Base-by-base conservation (phyloP, 1,284 basidiomycete genomes). In the Pascua guehoae region DNA sequence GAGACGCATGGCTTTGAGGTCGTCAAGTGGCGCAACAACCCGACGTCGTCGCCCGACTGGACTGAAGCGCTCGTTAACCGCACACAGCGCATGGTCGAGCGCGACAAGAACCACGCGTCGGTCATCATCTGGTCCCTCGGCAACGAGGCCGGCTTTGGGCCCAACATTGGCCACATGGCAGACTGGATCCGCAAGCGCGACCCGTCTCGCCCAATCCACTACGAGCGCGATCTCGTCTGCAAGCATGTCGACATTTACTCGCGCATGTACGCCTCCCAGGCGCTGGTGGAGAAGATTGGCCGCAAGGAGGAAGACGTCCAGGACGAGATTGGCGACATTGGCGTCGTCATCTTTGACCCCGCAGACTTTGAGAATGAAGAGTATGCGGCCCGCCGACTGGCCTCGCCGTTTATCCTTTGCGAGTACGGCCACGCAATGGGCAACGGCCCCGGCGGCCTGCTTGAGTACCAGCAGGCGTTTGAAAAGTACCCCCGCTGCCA, bases 381-480 rank as follows among this genome's bases (percentile, higher is more conserved):
- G 46, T 48, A 51, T 40, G 53, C 3, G 24, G 24, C 52, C 16
- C 15, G 18, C 8, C 55, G 57, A n/a, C 54, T 56, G 0, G 49
- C 49, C 1, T 55, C 52, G 41, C 66, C 66, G 2, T 67, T 64
- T 59, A 48, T 67, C 16, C 50, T 61, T 2, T 59, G 56, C 53
- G 66, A 67, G 49, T 67, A 66, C 41, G 64, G 47, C 10, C 66
- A 67, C 41, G 66, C 66, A 2, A 67, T 67, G 66, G 66, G 66
- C 4, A 66, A 66, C 44, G 66, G 66, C 4, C 66, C 66, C 7
- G 66, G 66, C 32, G 64, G 64, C 1, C 43, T 66, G 16, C 47
- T 43, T 1, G 66, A 67, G 54, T 67, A 67, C 47, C 51, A 54
- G 40, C 53, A 55, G n/a, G 43, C 64, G 15, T 67, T 64, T 47